Base-by-base conservation (phyloP, 139 green algal genomes). In the Raphidocelis subcapitata region DNA sequence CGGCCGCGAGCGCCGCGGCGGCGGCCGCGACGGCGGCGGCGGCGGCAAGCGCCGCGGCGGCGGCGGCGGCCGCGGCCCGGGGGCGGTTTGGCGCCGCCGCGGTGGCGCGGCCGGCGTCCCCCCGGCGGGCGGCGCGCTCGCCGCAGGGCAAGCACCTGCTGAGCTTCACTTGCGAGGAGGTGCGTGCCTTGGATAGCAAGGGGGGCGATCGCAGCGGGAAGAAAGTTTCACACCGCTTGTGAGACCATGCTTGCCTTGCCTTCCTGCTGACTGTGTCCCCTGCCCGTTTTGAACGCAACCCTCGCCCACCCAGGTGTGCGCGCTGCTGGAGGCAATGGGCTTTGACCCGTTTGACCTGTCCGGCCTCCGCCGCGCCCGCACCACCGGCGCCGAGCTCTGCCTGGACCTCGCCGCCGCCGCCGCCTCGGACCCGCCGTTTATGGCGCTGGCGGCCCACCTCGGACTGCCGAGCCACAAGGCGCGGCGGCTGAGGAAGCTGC, bases 331-430 rank as follows among this genome's bases (percentile, higher is more conserved):
- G 47, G 61, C 52, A 31, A 55, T 77, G 60, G 70, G 70, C 32
- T 10, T 69, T 18, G 70, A 77, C 2, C 28, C 69, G 3, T 3
- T n/a, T 18, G 70, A 77, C 63, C 36, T 61, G 32, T 46, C 28
- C 24, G 46, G 46, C 33, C 24, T 77, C 28, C 61, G 46, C 46
- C 57, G 59, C 23, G 46, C 70, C 10, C 46, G 49, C 47, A 21
- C 69, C 60, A 65, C 37, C 31, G 70, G 70, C 20, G 70, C 60
- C 32, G 47, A 77, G 70, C 70, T 77, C 60, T 41, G 69, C 60
- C 61, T 70, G 46, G 46, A 64, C 28, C 32, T 54, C 29, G 70
- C 68, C 31, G 37, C 56, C 8, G 41, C 41, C 41, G 41, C 41
- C 41, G 41, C 41, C 41, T 49, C 41, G 41, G 41, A 49, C 41